These are phyloP conservation scores for Camellia granthamiana DNA, from an alignment of 148 eudicot genomes.

Conservation along the genomic window DNA sequence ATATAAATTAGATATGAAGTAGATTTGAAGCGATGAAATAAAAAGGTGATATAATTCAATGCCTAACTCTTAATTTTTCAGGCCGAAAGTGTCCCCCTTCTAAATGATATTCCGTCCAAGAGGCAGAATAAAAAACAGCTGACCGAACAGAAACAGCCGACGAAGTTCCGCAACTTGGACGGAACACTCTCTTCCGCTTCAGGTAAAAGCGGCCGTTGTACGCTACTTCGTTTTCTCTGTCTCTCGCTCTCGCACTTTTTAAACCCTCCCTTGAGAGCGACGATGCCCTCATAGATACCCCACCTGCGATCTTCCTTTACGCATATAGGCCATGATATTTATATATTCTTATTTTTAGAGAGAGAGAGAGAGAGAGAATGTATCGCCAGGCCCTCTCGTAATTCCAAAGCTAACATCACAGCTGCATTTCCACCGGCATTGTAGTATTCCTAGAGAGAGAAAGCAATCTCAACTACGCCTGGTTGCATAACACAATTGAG, in stretches of 20 bases:
- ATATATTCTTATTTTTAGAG: neutral
- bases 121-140: slow-evolving; percentile 2
- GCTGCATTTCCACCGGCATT: slow-evolving; percentile 11
- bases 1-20: no score
- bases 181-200: neutral
- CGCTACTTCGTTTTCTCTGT: slow-evolving; percentile 3
- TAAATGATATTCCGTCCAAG: neutral
- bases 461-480: slow-evolving; percentile 6
- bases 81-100: no score
- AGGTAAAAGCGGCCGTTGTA: slow-evolving; percentile 11
- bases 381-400: neutral
- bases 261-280: neutral
- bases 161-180: slow-evolving; percentile 2
- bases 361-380: neutral
- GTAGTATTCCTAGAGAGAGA: slow-evolving; percentile 3
- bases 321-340: neutral
- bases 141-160: neutral
- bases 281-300: slow-evolving; percentile 8
- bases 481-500: slow-evolving; percentile 1
- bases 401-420: neutral
- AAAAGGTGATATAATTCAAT: no score
- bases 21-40: no score
- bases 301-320: neutral
- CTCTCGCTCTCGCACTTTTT: neutral
- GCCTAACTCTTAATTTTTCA: no score